These are phyloP conservation scores for Nitzschia putrida DNA, from an alignment of 108 stramenopile genomes.

Conservation along the genomic window DNA sequence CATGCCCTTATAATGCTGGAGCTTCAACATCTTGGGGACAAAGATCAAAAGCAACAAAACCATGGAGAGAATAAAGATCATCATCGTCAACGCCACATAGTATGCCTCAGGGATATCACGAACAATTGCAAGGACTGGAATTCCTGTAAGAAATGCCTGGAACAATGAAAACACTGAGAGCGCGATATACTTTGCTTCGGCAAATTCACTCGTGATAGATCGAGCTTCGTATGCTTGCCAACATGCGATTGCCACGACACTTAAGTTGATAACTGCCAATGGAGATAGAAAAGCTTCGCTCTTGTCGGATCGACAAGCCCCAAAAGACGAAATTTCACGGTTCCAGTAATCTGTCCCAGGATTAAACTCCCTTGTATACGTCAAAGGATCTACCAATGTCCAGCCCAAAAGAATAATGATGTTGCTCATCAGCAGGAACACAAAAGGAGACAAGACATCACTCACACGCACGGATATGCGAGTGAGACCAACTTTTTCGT, in stretches of 20 bases:
- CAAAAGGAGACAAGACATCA: constrained; percentile 58
- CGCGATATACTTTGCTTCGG: constrained; percentile 40
- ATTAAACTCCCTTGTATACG: constrained; percentile 24
- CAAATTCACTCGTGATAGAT: constrained; percentile 45
- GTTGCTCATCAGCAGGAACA: constrained; percentile 40
- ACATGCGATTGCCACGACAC: constrained; percentile 28
- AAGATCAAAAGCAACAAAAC: constrained; percentile 45
- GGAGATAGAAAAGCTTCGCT: constrained; percentile 23
- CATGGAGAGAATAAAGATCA: constrained; percentile 33
- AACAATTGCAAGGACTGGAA: constrained; percentile 34
- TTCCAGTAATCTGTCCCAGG: constrained; percentile 39
- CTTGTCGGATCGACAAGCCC: constrained; percentile 23
- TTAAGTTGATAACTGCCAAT: constrained; percentile 28
- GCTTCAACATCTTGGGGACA: constrained; percentile 39
- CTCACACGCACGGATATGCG: constrained; percentile 34
- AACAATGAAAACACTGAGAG: constrained; percentile 32
- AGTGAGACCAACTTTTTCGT: not conserved
- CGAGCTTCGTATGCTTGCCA: constrained; percentile 51
- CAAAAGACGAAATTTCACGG: constrained; percentile 31
- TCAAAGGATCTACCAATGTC: constrained; percentile 53
- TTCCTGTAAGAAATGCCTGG: constrained; percentile 39
- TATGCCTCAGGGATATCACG: constrained; percentile 21
- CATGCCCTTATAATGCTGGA: not conserved
- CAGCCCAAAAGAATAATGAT: constrained; percentile 44
- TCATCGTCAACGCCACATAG: constrained; percentile 24